Evolutionary conservation across 805 yeast genomes (phyloP), one percentile per base, ranked within the genome.

Genomic region (Blastobotrys muscicola): DNA sequence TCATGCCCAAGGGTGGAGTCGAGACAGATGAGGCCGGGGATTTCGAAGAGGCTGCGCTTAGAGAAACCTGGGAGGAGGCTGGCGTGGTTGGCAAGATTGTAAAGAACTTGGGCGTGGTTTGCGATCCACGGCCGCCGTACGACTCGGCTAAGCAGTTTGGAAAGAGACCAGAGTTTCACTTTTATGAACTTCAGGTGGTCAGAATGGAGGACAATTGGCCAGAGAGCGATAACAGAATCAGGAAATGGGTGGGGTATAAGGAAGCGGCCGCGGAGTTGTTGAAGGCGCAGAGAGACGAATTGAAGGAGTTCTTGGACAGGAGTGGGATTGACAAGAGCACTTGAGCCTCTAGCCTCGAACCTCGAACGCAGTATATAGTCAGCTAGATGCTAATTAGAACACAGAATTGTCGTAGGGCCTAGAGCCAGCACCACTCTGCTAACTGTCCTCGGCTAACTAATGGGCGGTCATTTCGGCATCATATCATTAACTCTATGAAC

Each of bases 61-160:
- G 98, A 46, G 98, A 92, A 59, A 85, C 95, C 0, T 92, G 98
- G 98, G 98, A 92, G 61, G 98, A 92, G 64, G 92, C 95, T 0
- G 98, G 98, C 0, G 84, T 84, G 16, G 74, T 72, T 31, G 95
- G 97, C 6, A 65, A 59, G 12, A 69, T 87, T 3, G 54, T 68
- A 3, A 53, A 57, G 34, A 69, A 70, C 46, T 64, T 90, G 35
- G 94, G 90, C 0, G 67, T 74, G 0, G 80, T 84, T 20, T 74
- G 72, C 38, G 96, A 89, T 50, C 56, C 60, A 60, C 59, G 79
- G 45, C 73, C 75, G 3, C 70, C 72, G 11, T 20, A 20, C 26
- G 26, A 20, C 26, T 20, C 26, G 6, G 26, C 26, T 6, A 20
- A 20, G 26, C 26, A 20, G 26, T 20, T 20, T 20, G 26, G 26